These are phyloP conservation scores for Selenicereus undatus DNA, from an alignment of 148 eudicot genomes.

Conservation along the genomic window DNA sequence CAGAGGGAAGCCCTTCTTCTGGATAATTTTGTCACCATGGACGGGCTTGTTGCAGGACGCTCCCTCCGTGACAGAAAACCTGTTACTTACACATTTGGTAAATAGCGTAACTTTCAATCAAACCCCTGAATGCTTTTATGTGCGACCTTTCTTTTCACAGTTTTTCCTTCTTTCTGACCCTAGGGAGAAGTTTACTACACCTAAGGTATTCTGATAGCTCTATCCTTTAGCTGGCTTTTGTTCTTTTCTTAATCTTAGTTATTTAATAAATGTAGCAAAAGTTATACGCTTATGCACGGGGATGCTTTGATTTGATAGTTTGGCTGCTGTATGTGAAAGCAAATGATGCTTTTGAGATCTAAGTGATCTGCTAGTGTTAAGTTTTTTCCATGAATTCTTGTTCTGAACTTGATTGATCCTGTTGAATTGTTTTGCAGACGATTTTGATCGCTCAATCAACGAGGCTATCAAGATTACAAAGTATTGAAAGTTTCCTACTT, in stretches of 20 bases:
- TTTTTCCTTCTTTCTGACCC: too few species aligned
- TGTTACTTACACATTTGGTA: slow-evolving; percentile 96
- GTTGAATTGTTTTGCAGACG: slow-evolving; percentile 35
- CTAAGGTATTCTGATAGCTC: neutral
- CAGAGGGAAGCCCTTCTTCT: slow-evolving; percentile 93
- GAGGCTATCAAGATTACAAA: slow-evolving; percentile 80
- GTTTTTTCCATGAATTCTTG: neutral
- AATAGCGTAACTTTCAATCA: slow-evolving; percentile 12
- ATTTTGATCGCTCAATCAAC: slow-evolving; percentile 61
- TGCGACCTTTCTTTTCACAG: too few species aligned
- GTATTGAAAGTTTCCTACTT: slow-evolving; percentile 38
- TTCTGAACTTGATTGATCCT: slow-evolving; percentile 10
- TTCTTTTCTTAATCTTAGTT: neutral
- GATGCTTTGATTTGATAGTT: neutral
- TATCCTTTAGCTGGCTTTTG: neutral
- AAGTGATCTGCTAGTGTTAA: neutral
- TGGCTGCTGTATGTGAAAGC: too few species aligned
- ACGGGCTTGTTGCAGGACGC: slow-evolving; percentile 79
- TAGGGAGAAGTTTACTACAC: neutral
- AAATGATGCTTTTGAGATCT: neutral
- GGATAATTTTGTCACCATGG: slow-evolving; percentile 58
- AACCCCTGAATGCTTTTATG: neutral
- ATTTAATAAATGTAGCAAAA: neutral
- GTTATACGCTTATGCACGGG: neutral
- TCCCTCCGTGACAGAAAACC: slow-evolving; percentile 94